phyloP scores from a whole-genome alignment of 257 asterid species.

The Solanum phureja region DNA sequence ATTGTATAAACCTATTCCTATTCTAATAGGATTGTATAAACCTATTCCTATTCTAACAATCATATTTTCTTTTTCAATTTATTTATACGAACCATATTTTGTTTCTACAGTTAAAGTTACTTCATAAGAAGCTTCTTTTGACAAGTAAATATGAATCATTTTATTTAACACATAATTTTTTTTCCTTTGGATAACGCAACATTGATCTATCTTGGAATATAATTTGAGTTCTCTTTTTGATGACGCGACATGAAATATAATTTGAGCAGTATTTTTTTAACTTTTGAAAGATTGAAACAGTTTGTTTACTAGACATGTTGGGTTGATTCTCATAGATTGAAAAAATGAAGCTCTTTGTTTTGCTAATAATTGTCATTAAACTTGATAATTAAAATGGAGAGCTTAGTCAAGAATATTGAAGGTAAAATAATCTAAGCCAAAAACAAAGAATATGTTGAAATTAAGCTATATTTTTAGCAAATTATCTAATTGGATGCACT shows the following conservation, averaged over 20 bases:
- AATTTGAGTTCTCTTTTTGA: neutral
- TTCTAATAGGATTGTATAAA: no score
- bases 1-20: no score
- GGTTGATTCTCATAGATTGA: neutral
- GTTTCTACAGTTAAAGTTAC: neutral
- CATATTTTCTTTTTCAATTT: neutral
- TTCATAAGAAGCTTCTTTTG: neutral
- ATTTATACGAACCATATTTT: neutral
- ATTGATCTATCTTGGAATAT: neutral
- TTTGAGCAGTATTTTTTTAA: neutral
- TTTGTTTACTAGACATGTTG: neutral
- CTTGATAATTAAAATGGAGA: neutral
- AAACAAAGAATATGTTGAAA: neutral
- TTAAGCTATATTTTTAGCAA: neutral
- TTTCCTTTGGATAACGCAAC: neutral
- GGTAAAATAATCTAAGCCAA: neutral
- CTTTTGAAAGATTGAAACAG: neutral
- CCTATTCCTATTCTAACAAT: neutral
- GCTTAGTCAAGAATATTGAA: neutral
- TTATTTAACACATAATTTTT: neutral
- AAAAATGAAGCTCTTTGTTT: neutral
- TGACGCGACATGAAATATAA: neutral
- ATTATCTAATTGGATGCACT: neutral
- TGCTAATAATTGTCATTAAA: neutral
- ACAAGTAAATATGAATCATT: neutral